Percentiles rank a stretch among this genome's conserved stretches.
These are phyloP conservation scores for Moricandia arvensis DNA, from an alignment of 345 rosid genomes.

Conservation along the genomic window DNA sequence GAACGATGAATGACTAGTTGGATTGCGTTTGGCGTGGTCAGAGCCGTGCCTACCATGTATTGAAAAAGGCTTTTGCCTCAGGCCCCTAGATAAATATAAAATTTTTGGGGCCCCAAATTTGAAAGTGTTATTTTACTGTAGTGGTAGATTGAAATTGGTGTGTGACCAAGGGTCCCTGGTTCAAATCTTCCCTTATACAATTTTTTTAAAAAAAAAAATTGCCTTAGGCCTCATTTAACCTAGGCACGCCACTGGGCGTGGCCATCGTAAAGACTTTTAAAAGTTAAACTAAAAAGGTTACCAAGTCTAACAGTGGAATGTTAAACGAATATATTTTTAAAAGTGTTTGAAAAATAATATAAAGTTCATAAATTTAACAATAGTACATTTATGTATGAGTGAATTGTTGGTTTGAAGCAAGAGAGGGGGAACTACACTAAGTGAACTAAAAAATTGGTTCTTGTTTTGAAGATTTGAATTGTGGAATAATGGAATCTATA, in stretches of 20 bases:
- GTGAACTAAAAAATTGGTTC: neutral
- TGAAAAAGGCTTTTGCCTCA: no score
- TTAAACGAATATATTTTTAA: neutral
- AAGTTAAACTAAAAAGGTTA: neutral
- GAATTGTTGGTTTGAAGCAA: neutral
- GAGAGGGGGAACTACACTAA: conserved; percentile 2
- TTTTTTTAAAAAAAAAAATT: no score
- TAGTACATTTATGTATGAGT: neutral
- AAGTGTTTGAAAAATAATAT: neutral
- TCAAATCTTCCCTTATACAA: no score
- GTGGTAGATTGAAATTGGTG: no score
- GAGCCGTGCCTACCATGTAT: no score
- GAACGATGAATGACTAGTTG: neutral
- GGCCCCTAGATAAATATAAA: no score
- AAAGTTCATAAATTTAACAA: neutral
- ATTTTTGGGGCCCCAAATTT: no score
- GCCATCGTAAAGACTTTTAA: neutral
- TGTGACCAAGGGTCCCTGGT: no score
- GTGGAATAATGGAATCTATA: conserved; percentile 28
- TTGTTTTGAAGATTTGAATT: neutral
- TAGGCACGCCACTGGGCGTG: no score
- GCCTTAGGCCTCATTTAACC: no score
- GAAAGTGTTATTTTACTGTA: no score
- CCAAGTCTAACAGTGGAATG: neutral
- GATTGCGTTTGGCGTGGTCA: neutral